These are phyloP conservation scores for Cladosporium sp. DNA, from an alignment of 2,329 filamentous ascomycete species.

Conservation along the genomic window DNA sequence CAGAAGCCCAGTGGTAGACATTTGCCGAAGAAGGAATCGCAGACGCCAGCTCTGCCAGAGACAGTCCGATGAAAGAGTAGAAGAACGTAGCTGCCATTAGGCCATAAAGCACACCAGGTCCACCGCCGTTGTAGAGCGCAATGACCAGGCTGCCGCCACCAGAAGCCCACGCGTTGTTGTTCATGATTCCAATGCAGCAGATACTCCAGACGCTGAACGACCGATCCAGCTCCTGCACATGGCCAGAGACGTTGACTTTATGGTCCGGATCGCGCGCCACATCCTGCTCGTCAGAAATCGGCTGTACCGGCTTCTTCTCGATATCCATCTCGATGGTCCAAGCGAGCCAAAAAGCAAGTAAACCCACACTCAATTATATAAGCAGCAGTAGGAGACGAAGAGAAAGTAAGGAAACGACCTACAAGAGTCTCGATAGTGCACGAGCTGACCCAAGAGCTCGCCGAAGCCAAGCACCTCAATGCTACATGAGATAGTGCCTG, in stretches of 20 bases:
- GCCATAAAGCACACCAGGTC: constrained; percentile 49
- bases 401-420: not conserved
- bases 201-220: constrained; percentile 51
- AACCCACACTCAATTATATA: not conserved
- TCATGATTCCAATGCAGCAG: constrained; percentile 44
- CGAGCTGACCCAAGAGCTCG: not conserved
- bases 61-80: constrained; percentile 53
- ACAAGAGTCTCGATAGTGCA: not conserved
- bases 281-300: not conserved
- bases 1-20: constrained; percentile 56
- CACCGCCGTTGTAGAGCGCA: constrained; percentile 47
- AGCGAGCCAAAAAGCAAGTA: not conserved
- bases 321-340: not conserved
- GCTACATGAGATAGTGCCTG: not conserved
- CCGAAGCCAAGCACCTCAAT: not conserved
- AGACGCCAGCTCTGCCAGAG: constrained; percentile 52
- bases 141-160: constrained; percentile 27
- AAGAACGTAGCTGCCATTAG: constrained; percentile 52
- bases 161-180: constrained; percentile 37
- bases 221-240: constrained; percentile 53
- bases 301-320: not conserved
- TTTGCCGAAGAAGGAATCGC: constrained; percentile 39
- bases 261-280: constrained; percentile 24
- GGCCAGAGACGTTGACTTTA: constrained; percentile 52
- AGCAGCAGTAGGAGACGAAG: not conserved